phyloP scores from a whole-genome alignment of 2,329 filamentous ascomycete species.

The Claviceps humidiphila region DNA sequence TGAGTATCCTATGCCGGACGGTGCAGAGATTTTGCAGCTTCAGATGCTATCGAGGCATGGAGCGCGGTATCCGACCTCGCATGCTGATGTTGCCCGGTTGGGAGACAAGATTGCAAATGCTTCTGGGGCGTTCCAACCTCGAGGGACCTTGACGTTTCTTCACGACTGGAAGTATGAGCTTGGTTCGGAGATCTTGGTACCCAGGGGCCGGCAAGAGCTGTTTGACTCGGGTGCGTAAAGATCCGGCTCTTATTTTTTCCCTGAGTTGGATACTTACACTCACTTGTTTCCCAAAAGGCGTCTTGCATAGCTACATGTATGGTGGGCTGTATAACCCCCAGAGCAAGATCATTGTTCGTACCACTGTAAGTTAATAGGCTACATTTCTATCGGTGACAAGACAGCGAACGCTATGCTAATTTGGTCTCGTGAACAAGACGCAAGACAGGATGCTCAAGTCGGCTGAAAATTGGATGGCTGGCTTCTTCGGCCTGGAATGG shows the following conservation, averaged over 20 bases:
- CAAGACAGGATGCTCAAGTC: slow-evolving; percentile 67
- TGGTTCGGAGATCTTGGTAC: slow-evolving; percentile 58
- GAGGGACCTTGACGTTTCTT: slow-evolving; percentile 49
- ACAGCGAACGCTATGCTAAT: background rate
- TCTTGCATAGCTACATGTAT: slow-evolving; percentile 62
- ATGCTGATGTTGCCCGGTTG: slow-evolving; percentile 39
- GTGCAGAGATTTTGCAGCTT: slow-evolving; percentile 56
- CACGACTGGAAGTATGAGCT: slow-evolving; percentile 57
- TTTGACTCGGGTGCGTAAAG: slow-evolving; percentile 42
- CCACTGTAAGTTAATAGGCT: slow-evolving; percentile 33
- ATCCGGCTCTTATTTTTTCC: background rate
- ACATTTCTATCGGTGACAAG: background rate
- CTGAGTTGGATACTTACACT: background rate
- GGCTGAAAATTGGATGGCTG: slow-evolving; percentile 65
- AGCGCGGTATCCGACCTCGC: slow-evolving; percentile 55
- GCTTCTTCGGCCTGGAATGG: slow-evolving; percentile 66
- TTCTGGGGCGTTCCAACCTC: slow-evolving; percentile 38
- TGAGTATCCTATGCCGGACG: slow-evolving; percentile 54
- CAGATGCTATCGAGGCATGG: slow-evolving; percentile 64
- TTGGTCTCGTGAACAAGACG: slow-evolving; percentile 27
- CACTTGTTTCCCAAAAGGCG: slow-evolving; percentile 26
- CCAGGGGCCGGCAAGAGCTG: slow-evolving; percentile 58
- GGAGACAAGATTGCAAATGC: slow-evolving; percentile 45
- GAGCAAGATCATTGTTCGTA: slow-evolving; percentile 60
- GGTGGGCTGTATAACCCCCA: slow-evolving; percentile 56